A percentile compares a stretch with the other conserved stretches of the same genome.
These are phyloP conservation scores for Fusarium lateritium DNA, from an alignment of 2,329 filamentous ascomycete species.

Conservation along the genomic window DNA sequence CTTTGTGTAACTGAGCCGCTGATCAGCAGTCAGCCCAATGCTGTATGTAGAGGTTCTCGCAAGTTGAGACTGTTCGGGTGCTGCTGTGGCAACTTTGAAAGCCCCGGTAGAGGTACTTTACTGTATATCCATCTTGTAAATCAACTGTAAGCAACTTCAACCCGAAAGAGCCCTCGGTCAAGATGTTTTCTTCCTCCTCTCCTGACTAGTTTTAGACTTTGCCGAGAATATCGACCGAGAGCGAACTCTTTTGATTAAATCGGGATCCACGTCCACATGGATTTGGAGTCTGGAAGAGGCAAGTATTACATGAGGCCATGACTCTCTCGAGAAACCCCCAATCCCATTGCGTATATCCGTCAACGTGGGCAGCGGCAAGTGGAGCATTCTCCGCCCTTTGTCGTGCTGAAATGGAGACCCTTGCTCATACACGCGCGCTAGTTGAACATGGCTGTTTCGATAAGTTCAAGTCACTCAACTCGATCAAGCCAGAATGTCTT, in stretches of 20 bases:
- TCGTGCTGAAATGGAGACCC: slow-evolving; percentile 12
- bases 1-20: neutral
- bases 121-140: neutral
- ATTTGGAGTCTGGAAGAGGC: slow-evolving; percentile 5
- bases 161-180: slow-evolving; percentile 39
- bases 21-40: neutral
- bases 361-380: slow-evolving; percentile 43
- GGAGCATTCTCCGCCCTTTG: slow-evolving; percentile 32
- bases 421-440: slow-evolving; percentile 20
- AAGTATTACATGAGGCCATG: slow-evolving; percentile 20
- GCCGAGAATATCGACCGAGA: slow-evolving; percentile 44
- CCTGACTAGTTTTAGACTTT: slow-evolving; percentile 28
- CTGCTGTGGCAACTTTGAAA: neutral
- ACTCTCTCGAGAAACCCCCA: slow-evolving; percentile 23
- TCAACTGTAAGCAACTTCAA: slow-evolving; percentile 4
- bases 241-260: slow-evolving; percentile 29
- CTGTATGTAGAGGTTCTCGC: neutral
- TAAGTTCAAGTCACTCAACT: slow-evolving; percentile 15
- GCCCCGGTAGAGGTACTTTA: too few species aligned
- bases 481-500: slow-evolving; percentile 13
- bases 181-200: neutral
- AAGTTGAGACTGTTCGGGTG: slow-evolving; percentile 6
- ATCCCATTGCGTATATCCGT: slow-evolving; percentile 37
- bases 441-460: neutral
- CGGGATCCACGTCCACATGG: slow-evolving; percentile 1